Base-by-base conservation (phyloP, 768 basidiomycete genomes). In the Mycena filopes region DNA sequence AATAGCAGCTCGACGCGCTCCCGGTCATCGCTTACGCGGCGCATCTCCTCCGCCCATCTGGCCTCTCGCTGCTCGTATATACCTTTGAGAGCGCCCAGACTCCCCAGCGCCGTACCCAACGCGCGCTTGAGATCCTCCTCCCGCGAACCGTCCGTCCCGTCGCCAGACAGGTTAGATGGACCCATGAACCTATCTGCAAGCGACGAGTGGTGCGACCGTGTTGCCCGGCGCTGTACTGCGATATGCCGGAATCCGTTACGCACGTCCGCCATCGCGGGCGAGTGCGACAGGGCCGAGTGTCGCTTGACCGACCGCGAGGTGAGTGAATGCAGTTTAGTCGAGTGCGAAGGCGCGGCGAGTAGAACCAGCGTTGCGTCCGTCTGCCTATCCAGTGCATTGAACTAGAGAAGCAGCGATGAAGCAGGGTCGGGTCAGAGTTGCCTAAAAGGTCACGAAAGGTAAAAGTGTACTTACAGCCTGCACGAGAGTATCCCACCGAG, bases 291-390 rank as follows among this genome's bases (percentile, higher is more conserved):
- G 4, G 73, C 63, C 0, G 83, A 72, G 45, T 88, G 84, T 18
- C 91, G 84, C 23, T 90, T 87, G 50, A 94, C 84, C 0, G 89
- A 84, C 10, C 93, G 87, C 26, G 91, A 93, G 3, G 84, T 86
- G 26, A 92, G 74, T 4, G 86, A 74, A 67, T 91, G 85, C 8
- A 91, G 72, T 69, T 89, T 90, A 18, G 85, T 87, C 15, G 88
- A 82, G 72, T 94, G 92, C 2, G 91, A 87, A 0, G 92, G 93
- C 0, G 92, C 85, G 5, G 92, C 92, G 26, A 94, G 78, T 0
- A 94, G 77, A 26, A 94, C 76, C 80, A 94, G 83, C 0, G 91
- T 93, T 12, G 92, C 83, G 68, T 94, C 93, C 4, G 93, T 94
- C 75, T 93, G 90, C 46, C 91, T 84, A 77, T 94, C 92, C 31